Base-by-base conservation (phyloP, 768 basidiomycete genomes). In the Amanita inopinata region DNA sequence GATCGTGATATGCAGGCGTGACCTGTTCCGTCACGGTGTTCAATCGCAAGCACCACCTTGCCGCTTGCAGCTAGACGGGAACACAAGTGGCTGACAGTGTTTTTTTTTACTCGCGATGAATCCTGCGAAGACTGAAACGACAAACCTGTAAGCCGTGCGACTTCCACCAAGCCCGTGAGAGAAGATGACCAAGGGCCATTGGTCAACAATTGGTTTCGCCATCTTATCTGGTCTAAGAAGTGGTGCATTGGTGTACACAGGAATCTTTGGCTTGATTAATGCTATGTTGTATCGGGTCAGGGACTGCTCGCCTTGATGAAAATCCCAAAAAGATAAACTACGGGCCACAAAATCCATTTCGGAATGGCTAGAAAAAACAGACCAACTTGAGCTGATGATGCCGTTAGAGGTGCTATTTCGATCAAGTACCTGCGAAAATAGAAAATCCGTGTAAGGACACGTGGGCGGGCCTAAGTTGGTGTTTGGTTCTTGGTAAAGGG, bases 151-250 rank as follows among this genome's bases (percentile, higher is more conserved):
- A 1, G 77, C 73, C 0, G 78, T 83, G 15, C 78, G 64, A 32
- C 72, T 77, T 3, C 87, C 88, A 14, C 76, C 81, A 15, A 91
- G 72, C 14, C 89, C 89, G 63, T 91, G 89, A 7, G 83, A 86
- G 61, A 90, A 91, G 30, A 92, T 70, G 22, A 89, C 74, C 22
- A 92, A 69, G 0, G 86, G 84, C 84, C 84, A 86, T 36, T 71
- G 69, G 12, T 61, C 51, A 15, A 37, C 22, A 28, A 11, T 25
- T 27, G 47, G 17, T 28, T 41, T 38, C 23, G 45, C 40, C 6
- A 35, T 40, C 19, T 20, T 28, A 32, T 56, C 47, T 8, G 70
- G 27, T 60, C 54, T 3, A 76, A 43, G 65, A 15, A 80, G 71
- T 3, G 74, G 72, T 2, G 76, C 76, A 44, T 74, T 71, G 8